Conservation (phyloP, 176 grass and related monocot species). For the Musa troglodytarum region DNA sequence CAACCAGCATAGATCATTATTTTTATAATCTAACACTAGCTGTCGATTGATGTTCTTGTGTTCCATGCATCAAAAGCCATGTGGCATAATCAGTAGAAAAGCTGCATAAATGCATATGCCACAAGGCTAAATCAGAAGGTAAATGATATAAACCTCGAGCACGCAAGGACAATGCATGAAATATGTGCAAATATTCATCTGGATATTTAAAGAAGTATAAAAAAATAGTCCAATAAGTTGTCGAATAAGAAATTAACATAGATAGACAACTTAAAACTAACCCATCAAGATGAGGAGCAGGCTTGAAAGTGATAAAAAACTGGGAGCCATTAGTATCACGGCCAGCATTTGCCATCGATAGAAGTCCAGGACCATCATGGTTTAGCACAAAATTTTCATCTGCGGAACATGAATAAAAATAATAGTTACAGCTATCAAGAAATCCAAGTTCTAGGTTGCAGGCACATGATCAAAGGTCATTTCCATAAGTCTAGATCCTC, state of each 20-base stretch:
- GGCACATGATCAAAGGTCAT: not conserved
- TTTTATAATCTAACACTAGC: not conserved
- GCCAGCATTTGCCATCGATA: constrained; percentile 87
- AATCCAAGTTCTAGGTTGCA: no score
- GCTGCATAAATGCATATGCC: not conserved
- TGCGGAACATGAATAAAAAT: constrained; percentile 31
- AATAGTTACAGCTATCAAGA: not conserved
- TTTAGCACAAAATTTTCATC: constrained; percentile 69
- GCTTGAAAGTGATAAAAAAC: constrained; percentile 92
- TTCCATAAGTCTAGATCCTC: no score
- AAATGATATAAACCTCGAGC: not conserved
- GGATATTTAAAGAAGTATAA: not conserved
- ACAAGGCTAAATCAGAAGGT: not conserved
- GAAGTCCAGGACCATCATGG: constrained; percentile 72
- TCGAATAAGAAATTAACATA: not conserved
- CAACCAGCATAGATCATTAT: not conserved
- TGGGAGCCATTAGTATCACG: constrained; percentile 67
- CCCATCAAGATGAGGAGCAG: constrained; percentile 82
- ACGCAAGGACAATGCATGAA: not conserved
- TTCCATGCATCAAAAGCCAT: not conserved
- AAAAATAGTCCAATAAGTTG: not conserved
- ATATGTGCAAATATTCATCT: not conserved
- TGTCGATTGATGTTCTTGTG: not conserved
- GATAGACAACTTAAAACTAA: constrained; percentile 23
- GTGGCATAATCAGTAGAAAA: not conserved